Conservation (phyloP, 2,329 filamentous ascomycete genomes). For the Metarhizium rileyi region DNA sequence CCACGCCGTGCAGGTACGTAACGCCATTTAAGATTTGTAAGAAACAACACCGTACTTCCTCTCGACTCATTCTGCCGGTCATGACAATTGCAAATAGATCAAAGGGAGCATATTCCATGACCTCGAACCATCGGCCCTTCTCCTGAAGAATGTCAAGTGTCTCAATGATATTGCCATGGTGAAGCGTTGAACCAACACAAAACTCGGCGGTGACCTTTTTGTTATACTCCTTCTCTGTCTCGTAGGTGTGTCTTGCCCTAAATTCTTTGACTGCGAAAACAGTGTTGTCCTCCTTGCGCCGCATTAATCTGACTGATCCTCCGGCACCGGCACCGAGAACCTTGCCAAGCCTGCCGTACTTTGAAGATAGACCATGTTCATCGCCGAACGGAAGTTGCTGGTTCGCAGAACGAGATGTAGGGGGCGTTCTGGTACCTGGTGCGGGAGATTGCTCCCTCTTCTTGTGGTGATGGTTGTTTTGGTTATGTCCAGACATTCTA, state of each 20-base stretch:
- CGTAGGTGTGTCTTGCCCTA: slow-evolving; percentile 80
- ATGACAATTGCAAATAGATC: slow-evolving; percentile 98
- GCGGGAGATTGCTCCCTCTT: slow-evolving; percentile 59
- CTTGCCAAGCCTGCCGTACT: slow-evolving; percentile 92
- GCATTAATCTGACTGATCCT: slow-evolving; percentile 89
- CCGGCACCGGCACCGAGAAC: slow-evolving; percentile 90
- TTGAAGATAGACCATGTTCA: slow-evolving; percentile 80
- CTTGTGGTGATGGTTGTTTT: slow-evolving; percentile 59
- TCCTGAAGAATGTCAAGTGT: slow-evolving; percentile 95
- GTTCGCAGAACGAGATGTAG: slow-evolving; percentile 32
- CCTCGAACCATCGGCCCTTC: slow-evolving; percentile 90
- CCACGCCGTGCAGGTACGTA: slow-evolving; percentile 89
- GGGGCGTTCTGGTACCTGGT: slow-evolving; percentile 39
- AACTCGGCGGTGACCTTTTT: slow-evolving; percentile 99
- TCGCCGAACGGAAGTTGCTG: slow-evolving; percentile 82
- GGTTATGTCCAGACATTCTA: slow-evolving; percentile 61
- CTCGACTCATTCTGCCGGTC: slow-evolving; percentile 92
- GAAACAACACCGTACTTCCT: slow-evolving; percentile 85
- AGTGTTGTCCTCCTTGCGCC: slow-evolving; percentile 80
- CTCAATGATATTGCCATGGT: slow-evolving; percentile 97
- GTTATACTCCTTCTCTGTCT: slow-evolving; percentile 89
- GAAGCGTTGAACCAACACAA: slow-evolving; percentile 91
- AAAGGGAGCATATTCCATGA: slow-evolving; percentile 97
- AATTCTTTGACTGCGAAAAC: slow-evolving; percentile 99
- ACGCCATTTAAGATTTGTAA: slow-evolving; percentile 92